phyloP scores from a whole-genome alignment of 768 basidiomycete genomes.

The Melanogaster broomeanus region DNA sequence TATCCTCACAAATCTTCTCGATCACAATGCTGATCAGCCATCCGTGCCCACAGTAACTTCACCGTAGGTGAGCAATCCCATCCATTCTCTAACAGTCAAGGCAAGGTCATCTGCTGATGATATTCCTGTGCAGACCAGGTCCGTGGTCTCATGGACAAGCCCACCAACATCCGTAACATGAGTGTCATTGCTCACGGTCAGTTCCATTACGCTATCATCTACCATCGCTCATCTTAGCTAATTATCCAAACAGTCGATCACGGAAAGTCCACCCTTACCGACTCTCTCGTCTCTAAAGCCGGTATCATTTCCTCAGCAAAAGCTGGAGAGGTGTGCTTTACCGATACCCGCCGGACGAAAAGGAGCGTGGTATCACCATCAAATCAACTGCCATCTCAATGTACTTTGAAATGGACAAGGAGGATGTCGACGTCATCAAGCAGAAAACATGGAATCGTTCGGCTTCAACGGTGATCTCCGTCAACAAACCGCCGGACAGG shows the following conservation, averaged over 20 bases:
- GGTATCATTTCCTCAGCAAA: slow-evolving; percentile 96
- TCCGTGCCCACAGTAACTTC: slow-evolving; percentile 67
- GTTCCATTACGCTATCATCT: slow-evolving; percentile 28
- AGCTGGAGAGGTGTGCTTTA: slow-evolving; percentile 96
- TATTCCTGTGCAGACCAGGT: slow-evolving; percentile 65
- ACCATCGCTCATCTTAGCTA: slow-evolving; percentile 23
- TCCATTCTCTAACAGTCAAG: neutral
- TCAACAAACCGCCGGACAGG: slow-evolving; percentile 91
- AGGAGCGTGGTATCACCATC: slow-evolving; percentile 99
- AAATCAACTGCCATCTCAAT: slow-evolving; percentile 99
- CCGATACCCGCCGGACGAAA: slow-evolving; percentile 97
- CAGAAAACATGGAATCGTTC: slow-evolving; percentile 95
- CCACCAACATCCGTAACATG: slow-evolving; percentile 95
- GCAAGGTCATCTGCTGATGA: slow-evolving; percentile 13
- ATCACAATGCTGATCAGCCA: slow-evolving; percentile 34
- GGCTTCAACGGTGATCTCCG: slow-evolving; percentile 98
- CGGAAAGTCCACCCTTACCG: slow-evolving; percentile 99
- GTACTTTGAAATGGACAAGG: slow-evolving; percentile 97
- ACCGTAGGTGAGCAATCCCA: slow-evolving; percentile 64
- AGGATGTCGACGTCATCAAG: slow-evolving; percentile 80
- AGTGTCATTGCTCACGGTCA: slow-evolving; percentile 89
- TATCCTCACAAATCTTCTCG: slow-evolving; percentile 4
- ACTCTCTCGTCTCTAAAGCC: slow-evolving; percentile 98
- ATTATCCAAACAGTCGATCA: slow-evolving; percentile 80
- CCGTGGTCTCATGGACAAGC: slow-evolving; percentile 83